Base-by-base conservation (phyloP, 2,329 filamentous ascomycete genomes). In the Claviceps fusiformis region DNA sequence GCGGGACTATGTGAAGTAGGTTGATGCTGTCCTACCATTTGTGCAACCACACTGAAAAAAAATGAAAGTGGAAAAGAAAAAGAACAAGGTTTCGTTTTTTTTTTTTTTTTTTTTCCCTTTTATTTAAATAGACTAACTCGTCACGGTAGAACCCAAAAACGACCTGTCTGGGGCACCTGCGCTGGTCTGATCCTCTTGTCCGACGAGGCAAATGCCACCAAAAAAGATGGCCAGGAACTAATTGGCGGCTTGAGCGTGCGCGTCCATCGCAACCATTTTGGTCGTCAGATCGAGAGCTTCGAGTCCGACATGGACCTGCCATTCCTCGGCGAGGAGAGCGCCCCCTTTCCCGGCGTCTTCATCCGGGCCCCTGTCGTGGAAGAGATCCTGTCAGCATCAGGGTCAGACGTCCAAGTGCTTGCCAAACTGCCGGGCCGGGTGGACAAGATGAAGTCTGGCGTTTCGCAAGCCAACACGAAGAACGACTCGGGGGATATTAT, bases 341-440 rank as follows among this genome's bases (percentile, higher is more conserved):
- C 59, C 0, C 62, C 64, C 0, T 97, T 95, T 66, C 81, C 82
- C 2, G 89, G 85, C 1, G 86, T 97, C 37, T 98, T 98, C 69
- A 98, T 98, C 63, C 81, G 93, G 9, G 93, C 93, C 0, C 93
- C 93, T 0, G 86, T 97, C 0, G 92, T 98, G 1, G 91, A 97
- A 68, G 85, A 85, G 65, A 72, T 97, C 1, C 70, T 95, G 31
- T 59, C 78, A 72, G 56, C 66, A 6, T 50, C 59, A 0, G 54
- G 58, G 5, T 55, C 64, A 3, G 60, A 70, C 1, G 77, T 81
- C 5, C 69, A 78, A 56, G 70, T 82, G 5, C 68, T 83, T 31
- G 79, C 75, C 0, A 74, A 69, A n/a, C 65, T 82, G 9, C 72
- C 77, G 0, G 60, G 68, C 57, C 59, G 72, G 55, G 50, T 72